These are phyloP conservation scores for Syzygium aqueum DNA, from an alignment of 345 rosid genomes.

Conservation along the genomic window DNA sequence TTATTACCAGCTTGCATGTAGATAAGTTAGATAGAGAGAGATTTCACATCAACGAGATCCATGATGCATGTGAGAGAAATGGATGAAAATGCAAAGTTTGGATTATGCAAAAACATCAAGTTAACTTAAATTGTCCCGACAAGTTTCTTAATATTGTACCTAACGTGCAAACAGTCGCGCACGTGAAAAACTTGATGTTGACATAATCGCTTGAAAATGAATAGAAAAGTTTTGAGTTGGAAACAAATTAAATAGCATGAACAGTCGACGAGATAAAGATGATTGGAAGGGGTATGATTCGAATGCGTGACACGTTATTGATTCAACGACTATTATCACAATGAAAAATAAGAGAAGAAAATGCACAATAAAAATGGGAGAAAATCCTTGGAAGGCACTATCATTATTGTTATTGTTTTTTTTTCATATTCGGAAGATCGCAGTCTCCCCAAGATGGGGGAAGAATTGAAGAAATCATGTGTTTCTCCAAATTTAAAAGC, in stretches of 20 bases:
- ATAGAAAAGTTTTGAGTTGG: background rate
- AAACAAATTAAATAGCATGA: background rate
- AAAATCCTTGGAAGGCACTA: background rate
- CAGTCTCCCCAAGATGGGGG: background rate
- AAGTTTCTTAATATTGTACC: background rate
- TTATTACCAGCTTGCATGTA: background rate
- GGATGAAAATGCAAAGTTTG: background rate
- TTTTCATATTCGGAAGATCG: background rate
- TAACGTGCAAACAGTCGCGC: background rate
- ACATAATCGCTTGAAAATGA: background rate
- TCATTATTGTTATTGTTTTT: background rate
- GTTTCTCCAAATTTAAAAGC: background rate
- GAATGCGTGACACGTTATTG: background rate
- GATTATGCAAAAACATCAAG: background rate
- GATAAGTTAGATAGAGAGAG: background rate
- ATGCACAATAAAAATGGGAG: fast-evolving
- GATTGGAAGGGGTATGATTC: background rate
- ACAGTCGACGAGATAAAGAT: background rate
- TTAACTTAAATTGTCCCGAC: background rate
- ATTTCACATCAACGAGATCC: background rate
- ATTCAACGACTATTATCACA: background rate
- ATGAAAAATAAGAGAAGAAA: background rate
- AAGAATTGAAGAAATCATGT: background rate
- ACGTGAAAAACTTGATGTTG: background rate
- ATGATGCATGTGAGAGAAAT: background rate